Conservation (phyloP, 371 early-diverging fungal species). For the Cokeromyces recurvatus region DNA sequence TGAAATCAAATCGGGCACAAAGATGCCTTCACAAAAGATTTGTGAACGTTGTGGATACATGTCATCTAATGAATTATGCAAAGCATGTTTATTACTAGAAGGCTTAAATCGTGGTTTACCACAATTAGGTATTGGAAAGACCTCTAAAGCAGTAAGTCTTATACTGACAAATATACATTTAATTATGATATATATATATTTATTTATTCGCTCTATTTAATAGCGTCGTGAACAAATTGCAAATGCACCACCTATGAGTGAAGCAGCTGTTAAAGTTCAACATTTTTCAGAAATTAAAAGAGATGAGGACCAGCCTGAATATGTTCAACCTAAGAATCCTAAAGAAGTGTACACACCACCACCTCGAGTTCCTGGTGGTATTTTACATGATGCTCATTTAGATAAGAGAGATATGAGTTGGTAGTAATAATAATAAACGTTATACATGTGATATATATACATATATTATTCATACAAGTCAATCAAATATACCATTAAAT, state of each 20-base stretch:
- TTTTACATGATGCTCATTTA: slow-evolving; percentile 17
- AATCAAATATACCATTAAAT: no score
- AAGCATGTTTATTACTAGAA: slow-evolving; percentile 92
- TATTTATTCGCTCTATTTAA: no score
- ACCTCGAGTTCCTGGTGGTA: slow-evolving; percentile 34
- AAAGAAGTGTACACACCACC: slow-evolving; percentile 39
- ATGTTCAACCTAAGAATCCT: slow-evolving; percentile 34
- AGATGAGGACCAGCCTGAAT: slow-evolving; percentile 25
- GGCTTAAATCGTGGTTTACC: slow-evolving; percentile 90
- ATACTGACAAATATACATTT: no score
- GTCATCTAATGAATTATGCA: slow-evolving; percentile 86
- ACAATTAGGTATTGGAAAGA: slow-evolving; percentile 51
- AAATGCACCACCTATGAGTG: slow-evolving; percentile 7
- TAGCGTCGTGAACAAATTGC: slow-evolving; percentile 24
- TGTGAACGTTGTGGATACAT: slow-evolving; percentile 96
- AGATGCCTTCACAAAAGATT: slow-evolving; percentile 61
- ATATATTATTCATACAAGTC: no score
- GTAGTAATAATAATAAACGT: no score
- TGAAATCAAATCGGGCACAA: slow-evolving; percentile 63
- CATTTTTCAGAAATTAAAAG: slow-evolving; percentile 42
- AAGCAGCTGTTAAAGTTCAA: slow-evolving; percentile 22
- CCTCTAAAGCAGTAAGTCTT: slow-evolving; percentile 35
- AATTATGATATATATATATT: not conserved
- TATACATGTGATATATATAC: no score
- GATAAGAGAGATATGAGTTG: slow-evolving; percentile 35